Evolutionary conservation across 192 early-diverging fungal genomes (phyloP).

Genomic region (Funneliformis geosporum): DNA sequence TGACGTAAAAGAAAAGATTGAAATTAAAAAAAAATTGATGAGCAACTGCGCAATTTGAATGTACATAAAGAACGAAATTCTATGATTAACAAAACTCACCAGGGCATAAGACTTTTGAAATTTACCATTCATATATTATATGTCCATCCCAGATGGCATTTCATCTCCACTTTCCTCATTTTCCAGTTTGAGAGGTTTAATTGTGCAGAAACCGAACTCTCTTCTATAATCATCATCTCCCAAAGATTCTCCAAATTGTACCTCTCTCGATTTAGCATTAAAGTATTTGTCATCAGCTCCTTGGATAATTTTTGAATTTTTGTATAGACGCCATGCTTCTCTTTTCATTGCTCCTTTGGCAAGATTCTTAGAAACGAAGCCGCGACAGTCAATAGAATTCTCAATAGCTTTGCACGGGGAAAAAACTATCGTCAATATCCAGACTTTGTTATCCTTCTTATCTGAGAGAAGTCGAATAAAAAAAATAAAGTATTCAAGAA

Average conservation of each 20-base stretch:
- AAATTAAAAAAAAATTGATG: no score
- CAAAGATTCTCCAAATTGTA: background rate
- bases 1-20: no score
- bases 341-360: slow-evolving; percentile 7
- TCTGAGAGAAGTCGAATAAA: no score
- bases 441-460: background rate
- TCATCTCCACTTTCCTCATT: background rate
- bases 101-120: no score
- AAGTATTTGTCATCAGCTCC: slow-evolving; percentile 1
- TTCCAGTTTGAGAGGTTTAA: slow-evolving; percentile 13
- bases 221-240: background rate
- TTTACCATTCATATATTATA: no score
- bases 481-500: no score
- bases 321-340: slow-evolving; percentile 8
- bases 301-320: background rate
- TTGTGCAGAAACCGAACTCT: slow-evolving; percentile 1
- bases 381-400: background rate
- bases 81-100: no score
- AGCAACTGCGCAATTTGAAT: no score
- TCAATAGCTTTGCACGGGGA: background rate
- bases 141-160: background rate
- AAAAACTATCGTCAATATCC: slow-evolving; percentile 4
- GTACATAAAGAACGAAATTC: no score
- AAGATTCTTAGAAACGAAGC: background rate
- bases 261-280: background rate